Base-by-base conservation (phyloP, 2,329 filamentous ascomycete genomes). In the Phaeosphaeria sp. region DNA sequence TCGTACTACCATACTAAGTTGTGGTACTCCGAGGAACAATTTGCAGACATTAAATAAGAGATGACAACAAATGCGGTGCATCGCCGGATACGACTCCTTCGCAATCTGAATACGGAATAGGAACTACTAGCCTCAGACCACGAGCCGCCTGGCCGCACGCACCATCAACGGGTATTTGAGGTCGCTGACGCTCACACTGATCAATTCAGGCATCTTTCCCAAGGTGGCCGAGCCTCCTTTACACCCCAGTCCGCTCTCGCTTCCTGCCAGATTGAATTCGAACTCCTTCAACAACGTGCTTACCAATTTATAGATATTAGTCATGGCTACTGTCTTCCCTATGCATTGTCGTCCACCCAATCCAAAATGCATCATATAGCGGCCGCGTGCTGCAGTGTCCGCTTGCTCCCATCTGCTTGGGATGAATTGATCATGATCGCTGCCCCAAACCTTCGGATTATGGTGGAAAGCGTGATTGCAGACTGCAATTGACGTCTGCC, bases 381-480 rank as follows among this genome's bases (percentile, higher is more conserved):
- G 27, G 18, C 25, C 23, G 23, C 27, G 23, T 7, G 46, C 15
- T 30, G 46, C 23, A 11, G 25, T 48, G 10, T 30, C 46, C n/a
- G 46, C 46, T 6, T 20, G 23, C 5, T 48, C 22, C 46, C 46
- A 48, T 33, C 46, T 25, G 13, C 27, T 27, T 33, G 25, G 25
- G 36, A 30, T 18, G 27, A 48, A 48, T 17, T 18, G 17, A 36
- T 48, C n/a, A 15, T 48, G 25, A 36, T 48, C 46, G 7, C 11
- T 30, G 13, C 25, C 46, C 46, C 46, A 48, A 7, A 48, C 27
- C 18, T 48, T 33, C 13, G 46, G 46, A 20, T 48, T 48, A 15
- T 48, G 46, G 18, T 48, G 25, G 13, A 33, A 48, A n/a, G 46
- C 46, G 25, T 48, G 46, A 18, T 21, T 48, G 27, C 46, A 48